Evolutionary conservation across 805 yeast genomes (phyloP).

Genomic region (Ogataea thermomethanolica): DNA sequence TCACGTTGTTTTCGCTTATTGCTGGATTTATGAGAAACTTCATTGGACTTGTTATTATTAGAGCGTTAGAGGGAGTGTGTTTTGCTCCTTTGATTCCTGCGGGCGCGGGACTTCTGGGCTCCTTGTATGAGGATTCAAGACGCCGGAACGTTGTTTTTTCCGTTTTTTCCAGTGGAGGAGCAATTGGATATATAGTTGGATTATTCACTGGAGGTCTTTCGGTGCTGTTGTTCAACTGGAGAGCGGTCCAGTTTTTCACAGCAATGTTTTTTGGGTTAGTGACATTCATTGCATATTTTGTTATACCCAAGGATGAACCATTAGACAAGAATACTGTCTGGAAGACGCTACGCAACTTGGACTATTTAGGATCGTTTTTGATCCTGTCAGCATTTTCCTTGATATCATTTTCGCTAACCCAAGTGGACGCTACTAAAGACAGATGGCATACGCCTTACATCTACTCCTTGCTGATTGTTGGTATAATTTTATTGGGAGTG

Average conservation of each 20-base stretch:
- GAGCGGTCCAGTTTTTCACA: conserved; percentile 35
- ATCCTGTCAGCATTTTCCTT: conserved; percentile 33
- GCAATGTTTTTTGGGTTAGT: conserved; percentile 35
- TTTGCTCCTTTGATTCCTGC: conserved; percentile 39
- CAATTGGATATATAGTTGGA: conserved; percentile 39
- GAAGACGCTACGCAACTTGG: conserved; percentile 26
- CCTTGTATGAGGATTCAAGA: conserved; percentile 30
- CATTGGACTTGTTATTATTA: conserved; percentile 32
- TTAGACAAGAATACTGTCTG: conserved; percentile 14
- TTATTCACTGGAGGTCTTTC: conserved; percentile 39
- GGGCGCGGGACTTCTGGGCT: conserved; percentile 40
- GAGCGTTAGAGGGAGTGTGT: conserved; percentile 39
- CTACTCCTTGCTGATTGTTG: conserved; percentile 35
- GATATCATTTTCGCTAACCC: conserved; percentile 38
- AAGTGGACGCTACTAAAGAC: conserved; percentile 34
- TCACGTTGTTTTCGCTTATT: conserved; percentile 18
- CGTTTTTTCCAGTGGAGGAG: conserved; percentile 40
- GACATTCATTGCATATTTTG: conserved; percentile 20
- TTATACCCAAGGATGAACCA: conserved; percentile 34
- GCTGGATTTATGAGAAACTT: conserved; percentile 33
- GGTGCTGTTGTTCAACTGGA: conserved; percentile 34
- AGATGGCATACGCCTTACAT: conserved; percentile 44
- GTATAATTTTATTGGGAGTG: conserved; percentile 27
- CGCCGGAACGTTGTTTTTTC: conserved; percentile 38
- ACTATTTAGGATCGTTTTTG: conserved; percentile 37